Evolutionary conservation across 495 filamentous ascomycete genomes (phyloP).

Genomic region (Pyrenula aspistea): DNA sequence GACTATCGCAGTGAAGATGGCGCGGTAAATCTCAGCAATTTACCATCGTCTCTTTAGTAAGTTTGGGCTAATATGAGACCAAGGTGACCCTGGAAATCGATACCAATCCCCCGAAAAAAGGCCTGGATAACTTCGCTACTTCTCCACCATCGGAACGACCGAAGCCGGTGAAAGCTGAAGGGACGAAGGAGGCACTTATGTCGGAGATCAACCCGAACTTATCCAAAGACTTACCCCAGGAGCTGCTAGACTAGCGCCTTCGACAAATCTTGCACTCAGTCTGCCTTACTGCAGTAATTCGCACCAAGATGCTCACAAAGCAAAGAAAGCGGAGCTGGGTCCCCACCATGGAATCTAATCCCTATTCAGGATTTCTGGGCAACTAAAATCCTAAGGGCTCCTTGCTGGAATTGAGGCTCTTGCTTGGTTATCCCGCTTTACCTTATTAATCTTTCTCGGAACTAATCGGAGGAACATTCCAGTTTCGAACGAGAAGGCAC

Average conservation of each 20-base stretch:
- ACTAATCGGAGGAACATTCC: too few species aligned
- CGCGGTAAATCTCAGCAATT: slow-evolving; percentile 40
- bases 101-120: slow-evolving; percentile 45
- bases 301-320: too few species aligned
- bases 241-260: background rate
- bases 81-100: slow-evolving; percentile 58
- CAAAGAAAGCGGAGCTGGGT: too few species aligned
- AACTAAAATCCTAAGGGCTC: too few species aligned
- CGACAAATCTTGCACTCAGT: too few species aligned
- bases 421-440: too few species aligned
- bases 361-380: too few species aligned
- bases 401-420: too few species aligned
- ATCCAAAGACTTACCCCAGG: background rate
- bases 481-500: too few species aligned
- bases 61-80: slow-evolving; percentile 1
- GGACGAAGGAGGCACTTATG: background rate
- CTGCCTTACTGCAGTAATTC: too few species aligned
- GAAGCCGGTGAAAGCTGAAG: background rate
- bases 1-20: slow-evolving; percentile 52
- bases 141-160: background rate
- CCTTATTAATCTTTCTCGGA: too few species aligned
- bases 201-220: background rate
- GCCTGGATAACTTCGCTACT: slow-evolving; percentile 5
- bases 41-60: slow-evolving; percentile 10
- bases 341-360: too few species aligned